These are phyloP conservation scores for Fusarium sp. DNA, from an alignment of 2,329 filamentous ascomycete species.

Conservation along the genomic window DNA sequence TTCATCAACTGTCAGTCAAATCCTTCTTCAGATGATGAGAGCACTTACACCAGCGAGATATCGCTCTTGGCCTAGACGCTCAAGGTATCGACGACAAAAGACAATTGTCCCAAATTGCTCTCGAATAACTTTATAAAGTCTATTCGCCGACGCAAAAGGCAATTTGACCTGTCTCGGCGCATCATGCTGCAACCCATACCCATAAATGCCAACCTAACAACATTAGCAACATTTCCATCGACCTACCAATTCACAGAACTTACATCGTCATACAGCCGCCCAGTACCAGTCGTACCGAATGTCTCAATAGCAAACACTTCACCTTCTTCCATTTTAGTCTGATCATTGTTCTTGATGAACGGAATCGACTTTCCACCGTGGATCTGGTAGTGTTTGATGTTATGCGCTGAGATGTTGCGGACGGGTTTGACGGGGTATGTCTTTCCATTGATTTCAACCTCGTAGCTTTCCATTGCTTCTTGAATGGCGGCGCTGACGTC, in stretches of 20 bases:
- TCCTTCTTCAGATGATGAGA: accelerated
- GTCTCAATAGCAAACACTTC: conserved; percentile 95
- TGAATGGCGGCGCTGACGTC: conserved; percentile 86
- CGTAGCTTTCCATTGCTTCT: conserved; percentile 91
- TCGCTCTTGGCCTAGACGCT: conserved; percentile 70
- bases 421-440: conserved; percentile 85
- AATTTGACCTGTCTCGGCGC: conserved; percentile 52
- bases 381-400: conserved; percentile 86
- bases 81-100: conserved; percentile 72
- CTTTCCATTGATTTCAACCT: conserved; percentile 81
- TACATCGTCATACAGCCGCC: conserved; percentile 83
- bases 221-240: not conserved
- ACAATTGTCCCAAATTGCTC: conserved; percentile 73
- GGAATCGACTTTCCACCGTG: conserved; percentile 91
- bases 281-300: conserved; percentile 89
- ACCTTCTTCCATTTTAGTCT: conserved; percentile 95
- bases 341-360: conserved; percentile 84
- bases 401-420: conserved; percentile 85
- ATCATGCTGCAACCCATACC: conserved; percentile 60
- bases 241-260: conserved; percentile 1
- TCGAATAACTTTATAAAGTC: conserved; percentile 68
- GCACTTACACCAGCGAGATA: conserved; percentile 68
- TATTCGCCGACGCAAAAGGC: conserved; percentile 66
- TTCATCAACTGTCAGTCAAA: conserved; percentile 46
- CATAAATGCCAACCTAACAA: conserved; percentile 61